A percentile compares a stretch with the other conserved stretches of the same genome.
Evolutionary conservation across 1,284 basidiomycete species (phyloP).

Genomic region (Apiotrichum veenhuisii): DNA sequence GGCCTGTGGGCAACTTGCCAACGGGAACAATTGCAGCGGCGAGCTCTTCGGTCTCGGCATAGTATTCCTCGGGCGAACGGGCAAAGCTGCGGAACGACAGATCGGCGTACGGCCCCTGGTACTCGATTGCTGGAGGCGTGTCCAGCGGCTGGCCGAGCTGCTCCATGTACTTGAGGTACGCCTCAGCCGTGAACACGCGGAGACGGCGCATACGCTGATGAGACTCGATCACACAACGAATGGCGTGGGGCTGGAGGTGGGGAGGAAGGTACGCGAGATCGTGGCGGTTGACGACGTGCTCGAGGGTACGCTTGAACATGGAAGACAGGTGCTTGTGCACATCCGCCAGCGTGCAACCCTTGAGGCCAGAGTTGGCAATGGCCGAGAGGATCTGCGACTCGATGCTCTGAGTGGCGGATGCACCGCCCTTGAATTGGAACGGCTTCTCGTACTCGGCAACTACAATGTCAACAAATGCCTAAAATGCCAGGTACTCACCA

Average conservation of each 20-base stretch:
- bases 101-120: constrained; percentile 29
- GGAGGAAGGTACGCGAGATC: constrained; percentile 28
- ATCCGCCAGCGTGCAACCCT: constrained; percentile 28
- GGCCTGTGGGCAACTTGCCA: not conserved
- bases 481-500: not conserved
- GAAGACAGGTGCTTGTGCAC: constrained; percentile 18
- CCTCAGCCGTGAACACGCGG: constrained; percentile 24
- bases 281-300: constrained; percentile 31
- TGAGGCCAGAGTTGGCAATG: constrained; percentile 18
- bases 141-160: constrained; percentile 21
- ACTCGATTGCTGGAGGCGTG: constrained; percentile 8
- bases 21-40: constrained; percentile 4
- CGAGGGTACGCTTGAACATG: constrained; percentile 33
- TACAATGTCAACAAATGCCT: not conserved
- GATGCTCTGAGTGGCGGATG: constrained; percentile 18
- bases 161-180: constrained; percentile 27
- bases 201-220: constrained; percentile 35
- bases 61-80: constrained; percentile 6
- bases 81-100: constrained; percentile 16
- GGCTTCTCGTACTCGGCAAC: constrained; percentile 15
- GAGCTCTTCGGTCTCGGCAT: constrained; percentile 1
- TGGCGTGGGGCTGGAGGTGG: constrained; percentile 27
- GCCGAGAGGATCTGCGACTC: constrained; percentile 29
- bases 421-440: constrained; percentile 11
- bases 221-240: constrained; percentile 34